Evolutionary conservation across 176 grass and related monocot species (phyloP), one percentile per base, ranked within the genome.

Genomic region (Tillandsia leiboldiana): DNA sequence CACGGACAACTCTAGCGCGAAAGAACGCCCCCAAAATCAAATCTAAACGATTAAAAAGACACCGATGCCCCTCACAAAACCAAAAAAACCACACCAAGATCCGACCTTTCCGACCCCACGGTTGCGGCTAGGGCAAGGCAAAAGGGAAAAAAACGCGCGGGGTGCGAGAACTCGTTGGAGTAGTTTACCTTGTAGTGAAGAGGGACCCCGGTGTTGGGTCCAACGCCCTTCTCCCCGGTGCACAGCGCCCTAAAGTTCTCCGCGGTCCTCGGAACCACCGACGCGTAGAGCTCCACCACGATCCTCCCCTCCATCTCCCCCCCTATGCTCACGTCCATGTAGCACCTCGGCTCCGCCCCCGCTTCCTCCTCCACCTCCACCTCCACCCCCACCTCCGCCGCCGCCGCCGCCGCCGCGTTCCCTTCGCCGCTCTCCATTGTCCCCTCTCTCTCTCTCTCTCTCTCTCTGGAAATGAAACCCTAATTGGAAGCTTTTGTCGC

Each of bases 211-310:
- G 83, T 92, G 61, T 50, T 78, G 26, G 73, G 73, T 28, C 62
- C 80, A 51, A 92, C 65, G 63, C 86, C 89, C 76, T 85, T 92
- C 86, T 97, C 86, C 51, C 93, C 93, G 53, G 89, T 92, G 81
- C 93, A 97, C 64, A 97, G 93, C 57, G 79, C 86, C 77, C 93
- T 90, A 71, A 97, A 97, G 78, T 97, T 92, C 84, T 97, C 93
- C 3, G 89, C 93, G 49, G 89, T 90, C 78, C 72, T 75, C 12
- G 93, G 86, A 69, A 49, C 82, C 66, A 97, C 71, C 13, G 78
- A 86, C 12, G 79, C 79, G 71, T 80, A 92, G 63, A 92, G 93
- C 59, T 97, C 86, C 66, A 90, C 78, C 71, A 97, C 83, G 77
- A 97, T 85, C 67, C 93, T 75, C 56, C 89, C 93, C 77, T 97